Evolutionary conservation across 2,329 filamentous ascomycete genomes (phyloP).

Genomic region (Calonectria montana): DNA sequence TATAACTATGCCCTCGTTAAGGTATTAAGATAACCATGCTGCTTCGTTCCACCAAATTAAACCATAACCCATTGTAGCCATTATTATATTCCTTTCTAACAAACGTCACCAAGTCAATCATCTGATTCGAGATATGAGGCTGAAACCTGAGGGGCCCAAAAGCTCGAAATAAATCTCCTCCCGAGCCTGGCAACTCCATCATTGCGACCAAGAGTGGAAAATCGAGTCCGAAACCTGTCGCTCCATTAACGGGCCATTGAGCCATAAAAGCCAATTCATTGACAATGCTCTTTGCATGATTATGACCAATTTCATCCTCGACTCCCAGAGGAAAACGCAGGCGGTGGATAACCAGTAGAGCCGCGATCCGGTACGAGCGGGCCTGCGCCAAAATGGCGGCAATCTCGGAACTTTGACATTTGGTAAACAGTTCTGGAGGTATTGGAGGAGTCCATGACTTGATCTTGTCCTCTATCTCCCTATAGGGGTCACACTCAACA

Average conservation of each 20-base stretch:
- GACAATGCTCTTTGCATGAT: conserved; percentile 17
- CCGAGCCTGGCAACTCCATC: conserved; percentile 17
- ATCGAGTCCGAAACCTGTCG: conserved; percentile 22
- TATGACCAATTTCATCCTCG: conserved; percentile 12
- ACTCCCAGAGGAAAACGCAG: conserved; percentile 28
- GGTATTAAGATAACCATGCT: neutral
- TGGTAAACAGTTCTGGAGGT: neutral
- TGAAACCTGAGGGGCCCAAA: conserved; percentile 18
- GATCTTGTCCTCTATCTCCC: conserved; percentile 20
- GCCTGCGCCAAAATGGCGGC: conserved; percentile 25
- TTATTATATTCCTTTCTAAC: conserved; percentile 18
- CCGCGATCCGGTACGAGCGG: conserved; percentile 19
- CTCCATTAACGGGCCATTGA: neutral
- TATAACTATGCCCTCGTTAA: neutral
- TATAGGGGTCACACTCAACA: conserved; percentile 4
- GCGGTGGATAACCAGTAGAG: conserved; percentile 29
- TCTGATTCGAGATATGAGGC: neutral
- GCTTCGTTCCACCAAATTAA: conserved; percentile 12
- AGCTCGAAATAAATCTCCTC: neutral
- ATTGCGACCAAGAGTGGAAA: conserved; percentile 28
- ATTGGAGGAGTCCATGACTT: conserved; percentile 12
- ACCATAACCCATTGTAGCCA: conserved; percentile 24
- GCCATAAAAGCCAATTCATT: conserved; percentile 14
- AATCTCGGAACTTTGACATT: conserved; percentile 11
- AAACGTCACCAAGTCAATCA: conserved; percentile 5